These are phyloP conservation scores for Amylostereum chailletii DNA, from an alignment of 1,284 basidiomycete genomes.

Conservation along the genomic window DNA sequence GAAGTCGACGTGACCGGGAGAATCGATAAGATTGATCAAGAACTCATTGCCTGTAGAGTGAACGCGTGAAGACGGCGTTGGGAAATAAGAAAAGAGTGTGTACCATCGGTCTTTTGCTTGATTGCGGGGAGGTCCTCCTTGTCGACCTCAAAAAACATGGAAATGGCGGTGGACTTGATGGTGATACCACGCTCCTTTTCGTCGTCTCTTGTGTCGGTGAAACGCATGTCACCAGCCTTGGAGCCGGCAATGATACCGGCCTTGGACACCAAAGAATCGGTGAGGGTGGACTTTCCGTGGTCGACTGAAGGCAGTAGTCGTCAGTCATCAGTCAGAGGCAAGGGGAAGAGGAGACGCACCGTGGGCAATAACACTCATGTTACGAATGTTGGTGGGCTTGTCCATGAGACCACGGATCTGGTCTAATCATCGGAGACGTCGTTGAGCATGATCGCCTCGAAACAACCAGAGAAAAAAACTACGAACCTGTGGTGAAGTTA, in stretches of 20 bases:
- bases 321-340: not conserved
- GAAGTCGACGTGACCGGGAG: slow-evolving; percentile 99
- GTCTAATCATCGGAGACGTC: slow-evolving; percentile 34
- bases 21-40: slow-evolving; percentile 99
- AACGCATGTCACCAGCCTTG: slow-evolving; percentile 96
- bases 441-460: not conserved
- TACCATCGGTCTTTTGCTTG: slow-evolving; percentile 91
- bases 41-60: slow-evolving; percentile 75
- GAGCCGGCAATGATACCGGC: slow-evolving; percentile 97
- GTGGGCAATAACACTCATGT: slow-evolving; percentile 98
- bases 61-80: slow-evolving; percentile 15
- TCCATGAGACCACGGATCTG: slow-evolving; percentile 92
- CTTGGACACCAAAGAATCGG: slow-evolving; percentile 98
- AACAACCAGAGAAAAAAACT: not conserved
- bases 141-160: slow-evolving; percentile 97
- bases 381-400: slow-evolving; percentile 87
- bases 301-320: slow-evolving; percentile 60
- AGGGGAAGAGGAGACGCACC: slow-evolving; percentile 39
- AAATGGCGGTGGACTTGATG: slow-evolving; percentile 99
- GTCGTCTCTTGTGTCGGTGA: slow-evolving; percentile 96
- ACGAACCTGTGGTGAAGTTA: slow-evolving; percentile 83
- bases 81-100: slow-evolving; percentile 7
- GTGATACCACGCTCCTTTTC: slow-evolving; percentile 99
- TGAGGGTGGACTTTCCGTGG: slow-evolving; percentile 99
- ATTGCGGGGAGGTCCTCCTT: slow-evolving; percentile 84